A percentile compares a stretch with the other conserved stretches of the same genome.
Conservation (phyloP, 352 stramenopile species). For the Phytophthora uliginosa region DNA sequence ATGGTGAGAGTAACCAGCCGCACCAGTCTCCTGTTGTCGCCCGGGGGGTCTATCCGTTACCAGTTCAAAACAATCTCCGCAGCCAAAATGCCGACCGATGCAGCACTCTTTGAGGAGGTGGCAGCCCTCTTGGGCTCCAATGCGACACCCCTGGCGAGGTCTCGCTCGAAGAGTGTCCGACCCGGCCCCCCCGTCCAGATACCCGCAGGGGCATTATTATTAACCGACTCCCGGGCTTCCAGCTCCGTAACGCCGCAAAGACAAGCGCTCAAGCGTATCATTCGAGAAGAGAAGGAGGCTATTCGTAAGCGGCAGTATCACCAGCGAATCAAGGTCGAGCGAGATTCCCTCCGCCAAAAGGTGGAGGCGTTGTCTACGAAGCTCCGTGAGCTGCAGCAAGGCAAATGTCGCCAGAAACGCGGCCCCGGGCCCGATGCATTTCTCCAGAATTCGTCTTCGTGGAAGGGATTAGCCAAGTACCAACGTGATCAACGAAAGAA, state of each 20-base stretch:
- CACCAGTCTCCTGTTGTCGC: conserved; percentile 2
- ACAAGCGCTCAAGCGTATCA: background rate
- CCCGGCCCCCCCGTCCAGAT: background rate
- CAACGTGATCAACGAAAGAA: background rate
- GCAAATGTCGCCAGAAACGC: background rate
- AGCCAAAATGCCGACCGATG: background rate
- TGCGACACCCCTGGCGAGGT: background rate
- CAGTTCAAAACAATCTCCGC: background rate
- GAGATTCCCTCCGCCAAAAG: conserved; percentile 12
- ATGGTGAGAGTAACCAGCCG: background rate
- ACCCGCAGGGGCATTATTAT: background rate
- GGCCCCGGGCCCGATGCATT: background rate
- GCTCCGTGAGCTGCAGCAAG: background rate
- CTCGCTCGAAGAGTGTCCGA: background rate
- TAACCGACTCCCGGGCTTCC: background rate
- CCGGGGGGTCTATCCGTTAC: background rate
- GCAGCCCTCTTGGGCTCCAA: background rate
- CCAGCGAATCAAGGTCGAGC: conserved; percentile 18
- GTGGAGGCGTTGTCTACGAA: background rate
- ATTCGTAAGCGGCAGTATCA: conserved; percentile 28
- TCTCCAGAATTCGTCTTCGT: background rate
- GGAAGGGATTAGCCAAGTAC: background rate
- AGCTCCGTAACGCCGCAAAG: background rate
- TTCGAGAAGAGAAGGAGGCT: conserved; percentile 20
- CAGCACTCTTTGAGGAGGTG: background rate